phyloP scores from a whole-genome alignment of 73 alveolate species.

The Paramecium bursaria region DNA sequence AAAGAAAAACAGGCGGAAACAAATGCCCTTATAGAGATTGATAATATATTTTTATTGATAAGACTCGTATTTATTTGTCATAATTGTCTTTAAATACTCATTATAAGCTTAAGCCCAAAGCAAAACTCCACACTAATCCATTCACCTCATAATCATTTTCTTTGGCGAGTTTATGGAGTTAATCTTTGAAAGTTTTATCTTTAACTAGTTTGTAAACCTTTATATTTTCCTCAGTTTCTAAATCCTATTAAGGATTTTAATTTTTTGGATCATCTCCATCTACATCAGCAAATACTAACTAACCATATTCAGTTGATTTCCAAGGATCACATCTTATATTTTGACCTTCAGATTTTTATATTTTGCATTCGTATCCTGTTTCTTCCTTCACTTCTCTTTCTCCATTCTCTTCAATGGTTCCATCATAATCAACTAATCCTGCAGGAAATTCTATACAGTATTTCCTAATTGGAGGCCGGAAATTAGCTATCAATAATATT shows the following conservation, averaged over 20 bases:
- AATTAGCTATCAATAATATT: conserved; percentile 40
- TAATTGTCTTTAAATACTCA: no score
- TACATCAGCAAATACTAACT: conserved; percentile 18
- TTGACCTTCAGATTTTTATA: not conserved
- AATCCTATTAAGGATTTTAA: conserved; percentile 48
- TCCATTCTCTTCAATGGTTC: conserved; percentile 35
- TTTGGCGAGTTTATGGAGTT: not conserved
- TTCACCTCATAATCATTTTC: conserved; percentile 19
- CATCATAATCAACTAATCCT: conserved; percentile 54
- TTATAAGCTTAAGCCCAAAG: no score
- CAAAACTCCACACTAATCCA: conserved; percentile 27
- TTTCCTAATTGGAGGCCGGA: conserved; percentile 47
- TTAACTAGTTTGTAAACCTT: conserved; percentile 19
- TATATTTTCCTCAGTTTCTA: conserved; percentile 67
- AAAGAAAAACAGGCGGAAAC: no score
- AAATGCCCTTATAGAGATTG: no score
- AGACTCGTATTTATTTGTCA: no score
- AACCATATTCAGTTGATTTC: conserved; percentile 60
- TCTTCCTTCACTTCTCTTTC: conserved; percentile 68
- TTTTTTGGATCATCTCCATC: conserved; percentile 64
- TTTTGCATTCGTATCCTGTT: conserved; percentile 66
- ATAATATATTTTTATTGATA: no score
- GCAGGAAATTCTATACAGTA: conserved; percentile 69
- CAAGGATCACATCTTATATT: conserved; percentile 55
- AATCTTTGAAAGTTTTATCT: not conserved